phyloP scores from a whole-genome alignment of 2,329 filamentous ascomycete genomes.

The Juglanconis sp. region DNA sequence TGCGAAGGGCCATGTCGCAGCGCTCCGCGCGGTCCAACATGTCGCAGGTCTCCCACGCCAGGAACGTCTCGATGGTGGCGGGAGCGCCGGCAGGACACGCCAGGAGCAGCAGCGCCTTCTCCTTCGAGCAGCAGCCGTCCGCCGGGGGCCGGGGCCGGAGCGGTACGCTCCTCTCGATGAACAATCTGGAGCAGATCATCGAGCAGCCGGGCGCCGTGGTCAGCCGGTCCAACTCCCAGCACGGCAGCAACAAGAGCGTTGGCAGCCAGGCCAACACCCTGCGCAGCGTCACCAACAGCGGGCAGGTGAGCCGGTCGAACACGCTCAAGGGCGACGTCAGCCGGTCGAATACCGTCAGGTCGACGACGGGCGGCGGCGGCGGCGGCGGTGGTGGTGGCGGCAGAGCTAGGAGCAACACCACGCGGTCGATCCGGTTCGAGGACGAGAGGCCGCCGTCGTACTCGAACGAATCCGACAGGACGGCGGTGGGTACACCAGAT shows the following conservation, averaged over 20 bases:
- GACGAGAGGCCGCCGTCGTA: constrained; percentile 15
- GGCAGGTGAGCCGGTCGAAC: constrained; percentile 9
- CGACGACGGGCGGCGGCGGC: not conserved
- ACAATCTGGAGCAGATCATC: constrained; percentile 23
- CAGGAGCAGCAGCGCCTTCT: constrained; percentile 18
- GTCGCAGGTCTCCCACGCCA: constrained; percentile 2
- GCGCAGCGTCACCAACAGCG: not conserved
- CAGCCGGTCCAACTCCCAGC: not conserved
- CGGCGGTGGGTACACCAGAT: constrained; percentile 9
- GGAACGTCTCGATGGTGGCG: constrained; percentile 1
- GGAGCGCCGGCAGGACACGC: constrained; percentile 1
- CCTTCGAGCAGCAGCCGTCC: constrained; percentile 8
- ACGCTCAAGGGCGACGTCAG: constrained; percentile 6
- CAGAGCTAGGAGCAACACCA: constrained; percentile 4
- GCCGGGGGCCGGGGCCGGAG: constrained; percentile 1
- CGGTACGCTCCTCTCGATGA: constrained; percentile 25
- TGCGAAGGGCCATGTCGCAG: constrained; percentile 17
- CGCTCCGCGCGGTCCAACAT: constrained; percentile 28
- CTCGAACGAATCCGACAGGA: constrained; percentile 10
- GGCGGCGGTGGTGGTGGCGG: too few relatives aligned
- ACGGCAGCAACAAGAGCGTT: constrained; percentile 1
- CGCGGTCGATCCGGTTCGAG: constrained; percentile 8
- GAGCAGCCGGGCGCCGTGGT: not conserved
- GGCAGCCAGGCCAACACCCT: constrained; percentile 13
- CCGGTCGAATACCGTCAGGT: constrained; percentile 10